phyloP scores from a whole-genome alignment of 2,329 filamentous ascomycete genomes.

The Cercospora sp. region DNA sequence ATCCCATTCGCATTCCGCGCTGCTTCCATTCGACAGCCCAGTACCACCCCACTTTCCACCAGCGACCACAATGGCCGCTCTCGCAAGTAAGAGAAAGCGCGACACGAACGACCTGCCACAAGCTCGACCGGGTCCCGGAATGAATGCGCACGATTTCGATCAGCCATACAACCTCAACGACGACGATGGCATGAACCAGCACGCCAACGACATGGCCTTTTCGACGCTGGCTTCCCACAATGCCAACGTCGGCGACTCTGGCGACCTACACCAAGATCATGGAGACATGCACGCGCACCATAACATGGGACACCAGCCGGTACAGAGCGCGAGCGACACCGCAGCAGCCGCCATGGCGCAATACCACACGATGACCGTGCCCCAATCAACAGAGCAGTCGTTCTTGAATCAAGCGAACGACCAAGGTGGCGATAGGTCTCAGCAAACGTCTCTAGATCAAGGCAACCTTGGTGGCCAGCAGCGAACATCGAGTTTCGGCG shows the following conservation, averaged over 20 bases:
- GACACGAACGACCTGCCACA: constrained; percentile 47
- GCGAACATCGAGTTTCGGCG: constrained; percentile 28
- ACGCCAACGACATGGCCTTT: constrained; percentile 48
- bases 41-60: neutral
- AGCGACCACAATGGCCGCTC: constrained; percentile 28
- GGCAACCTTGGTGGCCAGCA: constrained; percentile 21
- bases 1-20: neutral
- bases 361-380: constrained; percentile 58
- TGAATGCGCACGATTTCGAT: constrained; percentile 34
- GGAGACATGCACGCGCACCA: constrained; percentile 24
- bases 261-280: constrained; percentile 19
- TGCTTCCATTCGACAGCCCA: neutral
- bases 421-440: constrained; percentile 24
- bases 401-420: constrained; percentile 39
- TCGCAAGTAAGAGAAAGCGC: constrained; percentile 49
- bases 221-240: constrained; percentile 38
- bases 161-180: constrained; percentile 37
- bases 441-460: constrained; percentile 27
- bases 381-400: constrained; percentile 56
- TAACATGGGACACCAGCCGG: constrained; percentile 30
- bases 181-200: constrained; percentile 39
- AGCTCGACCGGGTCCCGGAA: constrained; percentile 39
- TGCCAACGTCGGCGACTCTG: constrained; percentile 21
- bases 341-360: constrained; percentile 57
- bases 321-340: constrained; percentile 56